These are phyloP conservation scores for Lentinula boryana DNA, from an alignment of 768 basidiomycete genomes.

Conservation along the genomic window DNA sequence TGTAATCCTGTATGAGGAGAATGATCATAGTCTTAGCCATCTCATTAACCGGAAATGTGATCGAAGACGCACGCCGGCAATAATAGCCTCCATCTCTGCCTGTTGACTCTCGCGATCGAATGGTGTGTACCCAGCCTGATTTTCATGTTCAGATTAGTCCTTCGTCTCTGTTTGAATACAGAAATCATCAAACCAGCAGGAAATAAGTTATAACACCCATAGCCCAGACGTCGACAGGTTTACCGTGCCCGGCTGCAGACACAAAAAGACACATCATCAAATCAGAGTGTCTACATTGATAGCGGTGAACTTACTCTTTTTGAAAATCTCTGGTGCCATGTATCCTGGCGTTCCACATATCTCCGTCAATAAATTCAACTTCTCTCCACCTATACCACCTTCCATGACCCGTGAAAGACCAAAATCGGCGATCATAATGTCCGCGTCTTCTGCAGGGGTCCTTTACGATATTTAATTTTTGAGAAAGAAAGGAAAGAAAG, in stretches of 20 bases:
- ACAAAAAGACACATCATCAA: background rate
- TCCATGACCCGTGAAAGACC: conserved; percentile 89
- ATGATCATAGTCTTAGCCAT: background rate
- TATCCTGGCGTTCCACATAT: conserved; percentile 97
- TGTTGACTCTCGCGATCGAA: conserved; percentile 89
- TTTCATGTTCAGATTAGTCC: conserved; percentile 53
- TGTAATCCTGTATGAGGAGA: conserved; percentile 51
- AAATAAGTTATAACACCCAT: conserved; percentile 89
- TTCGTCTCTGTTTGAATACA: background rate
- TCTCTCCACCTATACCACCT: conserved; percentile 88
- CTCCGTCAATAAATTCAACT: conserved; percentile 83
- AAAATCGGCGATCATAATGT: conserved; percentile 97
- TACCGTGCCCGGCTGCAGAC: conserved; percentile 75
- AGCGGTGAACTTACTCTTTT: conserved; percentile 54
- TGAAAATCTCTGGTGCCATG: conserved; percentile 96
- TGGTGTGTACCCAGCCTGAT: conserved; percentile 89
- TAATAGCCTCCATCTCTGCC: conserved; percentile 94
- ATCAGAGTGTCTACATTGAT: background rate
- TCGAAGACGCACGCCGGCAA: conserved; percentile 42
- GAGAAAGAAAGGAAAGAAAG: background rate
- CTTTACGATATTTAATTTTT: background rate
- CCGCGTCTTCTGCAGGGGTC: conserved; percentile 80
- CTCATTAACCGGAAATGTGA: background rate
- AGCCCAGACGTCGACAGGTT: conserved; percentile 95
- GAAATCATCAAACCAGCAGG: background rate